phyloP scores from a whole-genome alignment of 331 rosid species.

The Spiraea crenata region DNA sequence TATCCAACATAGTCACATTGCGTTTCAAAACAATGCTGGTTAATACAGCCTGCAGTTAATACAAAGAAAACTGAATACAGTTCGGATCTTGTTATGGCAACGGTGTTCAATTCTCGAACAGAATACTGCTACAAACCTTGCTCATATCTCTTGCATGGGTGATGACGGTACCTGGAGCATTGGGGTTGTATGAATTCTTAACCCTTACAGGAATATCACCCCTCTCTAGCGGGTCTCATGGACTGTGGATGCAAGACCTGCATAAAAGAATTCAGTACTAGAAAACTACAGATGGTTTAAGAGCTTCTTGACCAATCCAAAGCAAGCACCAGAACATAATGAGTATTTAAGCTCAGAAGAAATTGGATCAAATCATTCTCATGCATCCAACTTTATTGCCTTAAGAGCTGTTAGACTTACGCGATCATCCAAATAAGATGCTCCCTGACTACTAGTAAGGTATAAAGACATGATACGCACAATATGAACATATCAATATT shows the following conservation, averaged over 20 bases:
- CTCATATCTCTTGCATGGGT: conserved; percentile 83
- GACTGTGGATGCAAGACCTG: conserved; percentile 99
- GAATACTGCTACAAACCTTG: conserved; percentile 49
- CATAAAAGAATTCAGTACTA: conserved; percentile 1
- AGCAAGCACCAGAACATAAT: not conserved
- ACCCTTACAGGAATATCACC: conserved; percentile 96
- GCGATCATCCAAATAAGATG: not conserved
- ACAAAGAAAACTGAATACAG: conserved; percentile 23
- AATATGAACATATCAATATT: not conserved
- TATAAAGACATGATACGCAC: not conserved
- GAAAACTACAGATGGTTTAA: not conserved
- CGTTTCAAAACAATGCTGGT: conserved; percentile 93
- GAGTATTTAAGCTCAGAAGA: not conserved
- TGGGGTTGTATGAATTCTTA: conserved; percentile 92
- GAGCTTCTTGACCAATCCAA: not conserved
- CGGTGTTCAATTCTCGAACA: conserved; percentile 22
- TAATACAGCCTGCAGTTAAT: conserved; percentile 66
- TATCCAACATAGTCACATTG: conserved; percentile 94
- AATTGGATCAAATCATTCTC: not conserved
- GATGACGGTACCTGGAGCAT: conserved; percentile 93
- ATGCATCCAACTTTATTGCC: not conserved
- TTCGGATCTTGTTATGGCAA: conserved; percentile 6
- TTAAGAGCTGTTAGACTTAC: not conserved
- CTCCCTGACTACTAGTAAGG: not conserved
- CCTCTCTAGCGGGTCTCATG: conserved; percentile 97